Percentiles rank a stretch among this genome's conserved stretches.
Conservation (phyloP, 2,329 filamentous ascomycete species). For the Diplodia sapinea region DNA sequence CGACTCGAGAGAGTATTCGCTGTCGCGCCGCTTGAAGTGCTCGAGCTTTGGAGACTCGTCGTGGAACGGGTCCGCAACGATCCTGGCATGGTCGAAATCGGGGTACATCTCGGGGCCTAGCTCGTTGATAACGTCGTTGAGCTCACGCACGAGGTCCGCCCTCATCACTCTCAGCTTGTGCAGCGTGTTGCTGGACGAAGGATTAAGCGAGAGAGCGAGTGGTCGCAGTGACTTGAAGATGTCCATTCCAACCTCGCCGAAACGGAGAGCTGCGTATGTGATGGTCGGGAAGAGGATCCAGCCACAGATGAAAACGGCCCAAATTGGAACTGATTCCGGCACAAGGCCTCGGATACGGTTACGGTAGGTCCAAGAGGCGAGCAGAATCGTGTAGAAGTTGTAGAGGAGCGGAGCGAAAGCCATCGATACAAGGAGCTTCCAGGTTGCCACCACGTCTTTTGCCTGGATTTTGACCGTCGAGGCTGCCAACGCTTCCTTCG, state of each 20-base stretch:
- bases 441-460: slow-evolving; percentile 49
- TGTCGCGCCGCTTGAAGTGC: slow-evolving; percentile 34
- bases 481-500: slow-evolving; percentile 47
- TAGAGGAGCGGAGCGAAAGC: slow-evolving; percentile 46
- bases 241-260: slow-evolving; percentile 98
- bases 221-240: slow-evolving; percentile 94
- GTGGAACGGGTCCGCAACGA: slow-evolving; percentile 45
- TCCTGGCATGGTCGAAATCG: slow-evolving; percentile 65
- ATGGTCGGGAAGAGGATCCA: slow-evolving; percentile 83
- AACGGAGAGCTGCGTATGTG: slow-evolving; percentile 90
- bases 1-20: slow-evolving; percentile 36
- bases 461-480: slow-evolving; percentile 51
- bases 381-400: slow-evolving; percentile 41
- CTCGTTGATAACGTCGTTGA: slow-evolving; percentile 92
- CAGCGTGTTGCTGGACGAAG: slow-evolving; percentile 82
- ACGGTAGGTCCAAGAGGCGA: slow-evolving; percentile 43
- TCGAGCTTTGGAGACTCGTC: slow-evolving; percentile 37
- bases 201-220: slow-evolving; percentile 82
- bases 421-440: slow-evolving; percentile 51
- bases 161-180: slow-evolving; percentile 76
- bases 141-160: slow-evolving; percentile 75
- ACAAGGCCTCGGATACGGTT: slow-evolving; percentile 84
- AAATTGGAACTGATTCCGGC: slow-evolving; percentile 79
- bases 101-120: slow-evolving; percentile 95
- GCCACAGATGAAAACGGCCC: slow-evolving; percentile 74